Base-by-base conservation (phyloP, 2,329 filamentous ascomycete species). In the Fusarium sp. region DNA sequence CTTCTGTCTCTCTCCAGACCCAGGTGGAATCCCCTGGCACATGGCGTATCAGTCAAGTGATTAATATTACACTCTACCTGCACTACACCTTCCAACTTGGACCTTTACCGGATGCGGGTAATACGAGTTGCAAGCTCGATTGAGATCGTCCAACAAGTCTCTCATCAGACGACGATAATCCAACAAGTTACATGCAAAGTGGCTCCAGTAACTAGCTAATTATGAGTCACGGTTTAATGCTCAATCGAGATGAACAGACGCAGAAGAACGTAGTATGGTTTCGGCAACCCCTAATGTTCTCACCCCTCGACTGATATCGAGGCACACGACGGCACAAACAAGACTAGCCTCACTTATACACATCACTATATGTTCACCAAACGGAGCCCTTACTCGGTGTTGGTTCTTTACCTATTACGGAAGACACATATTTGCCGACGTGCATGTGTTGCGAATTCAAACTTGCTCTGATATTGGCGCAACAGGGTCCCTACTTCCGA, bases 31-130 rank as follows among this genome's bases (percentile, higher is more conserved):
- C 43, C 69, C 75, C 67, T 67, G 67, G 73, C 69, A 77, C 75
- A 77, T 77, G 55, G 63, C 49, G 62, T 67, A 67, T 55, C 61
- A 71, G 74, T 78, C 75, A 78, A 78, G 75, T 77, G 76, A 78
- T 73, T 76, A 62, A 55, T 67, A 62, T 61, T 67, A 62, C 60
- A 65, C 62, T 62, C 40, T 58, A 43, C 53, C 16, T 58, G 58
- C 59, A 55, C 65, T 52, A 8, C 65, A 64, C 55, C 65, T 73
- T 73, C 69, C 65, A 46, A 64, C 65, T 69, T 70, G 43, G 61
- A 67, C 27, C 53, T 54, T 18, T 47, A 25, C 52, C 41, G 40
- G 46, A 48, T 57, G 44, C 55, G 54, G 54, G 53, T 45, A 63
- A 71, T 71, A 67, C 73, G 71, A 74, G 40, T 58, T 70, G 52